Conservation (phyloP, 352 stramenopile genomes). For the Globisporangium echinulatum region DNA sequence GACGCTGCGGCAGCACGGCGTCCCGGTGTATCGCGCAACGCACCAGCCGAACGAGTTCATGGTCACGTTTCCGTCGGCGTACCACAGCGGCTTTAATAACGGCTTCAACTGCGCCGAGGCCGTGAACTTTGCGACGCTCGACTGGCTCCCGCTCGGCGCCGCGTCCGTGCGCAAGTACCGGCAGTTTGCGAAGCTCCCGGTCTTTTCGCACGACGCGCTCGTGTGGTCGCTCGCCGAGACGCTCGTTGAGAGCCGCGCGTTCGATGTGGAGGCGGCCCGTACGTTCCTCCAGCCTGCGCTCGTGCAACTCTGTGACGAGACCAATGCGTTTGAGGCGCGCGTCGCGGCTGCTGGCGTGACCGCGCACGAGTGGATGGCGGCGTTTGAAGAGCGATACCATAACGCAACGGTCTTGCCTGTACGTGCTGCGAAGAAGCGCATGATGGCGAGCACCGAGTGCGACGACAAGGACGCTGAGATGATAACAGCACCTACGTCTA, state of each 20-base stretch:
- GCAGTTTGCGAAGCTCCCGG: slow-evolving; percentile 71
- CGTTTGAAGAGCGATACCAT: slow-evolving; percentile 32
- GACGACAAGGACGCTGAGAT: slow-evolving; percentile 22
- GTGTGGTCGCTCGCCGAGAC: slow-evolving; percentile 72
- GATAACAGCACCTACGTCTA: slow-evolving; percentile 14
- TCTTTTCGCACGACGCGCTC: slow-evolving; percentile 84
- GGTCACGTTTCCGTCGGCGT: slow-evolving; percentile 97
- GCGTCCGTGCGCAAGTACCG: slow-evolving; percentile 71
- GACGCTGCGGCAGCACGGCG: slow-evolving; percentile 69
- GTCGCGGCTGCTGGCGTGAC: slow-evolving; percentile 24
- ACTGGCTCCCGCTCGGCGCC: slow-evolving; percentile 83
- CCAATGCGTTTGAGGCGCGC: slow-evolving; percentile 38
- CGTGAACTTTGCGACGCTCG: slow-evolving; percentile 87
- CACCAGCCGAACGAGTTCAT: slow-evolving; percentile 98
- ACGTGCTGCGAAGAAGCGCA: slow-evolving; percentile 11
- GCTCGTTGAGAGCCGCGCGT: slow-evolving; percentile 43
- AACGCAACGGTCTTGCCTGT: slow-evolving; percentile 1
- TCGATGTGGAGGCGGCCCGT: slow-evolving; percentile 40
- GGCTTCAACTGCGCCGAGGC: slow-evolving; percentile 93
- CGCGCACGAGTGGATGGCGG: slow-evolving; percentile 47
- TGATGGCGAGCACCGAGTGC: slow-evolving; percentile 16
- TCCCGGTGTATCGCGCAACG: slow-evolving; percentile 92
- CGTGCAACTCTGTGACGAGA: slow-evolving; percentile 51
- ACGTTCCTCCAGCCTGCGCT: slow-evolving; percentile 59
- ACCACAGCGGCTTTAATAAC: slow-evolving; percentile 97